Evolutionary conservation across 148 eudicot species (phyloP).

Genomic region (Amaranthus palmeri): DNA sequence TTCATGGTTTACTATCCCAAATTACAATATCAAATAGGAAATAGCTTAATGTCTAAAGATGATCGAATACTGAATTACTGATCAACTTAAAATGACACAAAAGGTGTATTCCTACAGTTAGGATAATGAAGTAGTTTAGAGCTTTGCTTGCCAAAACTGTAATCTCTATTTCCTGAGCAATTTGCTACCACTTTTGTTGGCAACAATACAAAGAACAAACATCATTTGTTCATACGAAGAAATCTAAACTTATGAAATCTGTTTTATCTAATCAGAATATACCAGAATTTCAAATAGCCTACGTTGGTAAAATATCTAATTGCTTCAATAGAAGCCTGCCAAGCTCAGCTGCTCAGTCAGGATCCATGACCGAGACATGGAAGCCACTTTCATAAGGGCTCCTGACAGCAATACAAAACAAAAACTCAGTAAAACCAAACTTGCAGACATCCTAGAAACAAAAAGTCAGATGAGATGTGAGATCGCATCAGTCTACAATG

Average conservation of each 20-base stretch:
- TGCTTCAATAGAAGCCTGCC: too few species aligned
- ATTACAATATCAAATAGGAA: not conserved
- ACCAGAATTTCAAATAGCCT: too few species aligned
- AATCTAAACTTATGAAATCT: too few species aligned
- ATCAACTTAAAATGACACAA: not conserved
- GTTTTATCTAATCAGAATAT: too few species aligned
- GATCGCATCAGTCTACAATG: slow-evolving; percentile 2
- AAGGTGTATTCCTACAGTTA: not conserved
- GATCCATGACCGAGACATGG: not conserved
- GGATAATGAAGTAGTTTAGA: not conserved
- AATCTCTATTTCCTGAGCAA: not conserved
- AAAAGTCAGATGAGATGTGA: not conserved
- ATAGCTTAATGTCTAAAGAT: not conserved
- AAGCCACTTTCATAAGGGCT: not conserved
- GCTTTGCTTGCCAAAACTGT: not conserved
- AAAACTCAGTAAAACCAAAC: not conserved
- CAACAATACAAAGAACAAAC: slow-evolving; percentile 1
- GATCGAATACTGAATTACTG: not conserved
- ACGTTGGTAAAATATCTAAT: too few species aligned
- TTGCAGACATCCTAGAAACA: not conserved
- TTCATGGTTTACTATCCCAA: not conserved
- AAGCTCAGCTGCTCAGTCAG: too few species aligned
- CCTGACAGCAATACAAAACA: not conserved
- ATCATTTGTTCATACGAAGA: not conserved
- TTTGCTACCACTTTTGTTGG: not conserved